A percentile compares a stretch with the other conserved stretches of the same genome.
phyloP scores from a whole-genome alignment of 768 basidiomycete genomes.

The Pisolithus marmoratus region DNA sequence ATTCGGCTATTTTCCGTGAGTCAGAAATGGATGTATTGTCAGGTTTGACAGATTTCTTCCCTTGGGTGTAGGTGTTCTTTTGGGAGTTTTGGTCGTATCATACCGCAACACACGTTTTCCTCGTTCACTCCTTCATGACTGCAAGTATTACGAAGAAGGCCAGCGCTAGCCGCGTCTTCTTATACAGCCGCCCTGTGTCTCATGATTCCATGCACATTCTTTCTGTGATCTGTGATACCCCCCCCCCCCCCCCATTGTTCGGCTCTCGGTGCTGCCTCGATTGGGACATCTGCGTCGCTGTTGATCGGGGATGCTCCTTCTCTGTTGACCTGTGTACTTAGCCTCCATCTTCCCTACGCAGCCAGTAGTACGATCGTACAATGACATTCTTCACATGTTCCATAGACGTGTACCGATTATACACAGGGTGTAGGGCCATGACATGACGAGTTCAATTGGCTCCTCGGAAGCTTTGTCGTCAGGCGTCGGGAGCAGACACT shows the following conservation, averaged over 20 bases:
- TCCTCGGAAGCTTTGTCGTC: too few relatives aligned
- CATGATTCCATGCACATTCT: not conserved
- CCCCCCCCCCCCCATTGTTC: not conserved
- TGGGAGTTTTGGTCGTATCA: not conserved
- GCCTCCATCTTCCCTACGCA: not conserved
- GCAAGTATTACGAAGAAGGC: not conserved
- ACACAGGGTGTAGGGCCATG: not conserved
- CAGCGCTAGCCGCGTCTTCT: not conserved
- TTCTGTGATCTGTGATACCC: not conserved
- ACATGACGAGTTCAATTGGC: too few relatives aligned
- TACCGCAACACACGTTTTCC: not conserved
- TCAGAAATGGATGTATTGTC: not conserved
- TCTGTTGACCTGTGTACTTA: not conserved
- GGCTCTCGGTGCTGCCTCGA: not conserved
- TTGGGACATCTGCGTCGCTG: not conserved
- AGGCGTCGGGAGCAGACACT: too few relatives aligned
- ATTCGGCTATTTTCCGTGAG: constrained; percentile 4
- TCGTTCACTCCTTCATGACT: not conserved
- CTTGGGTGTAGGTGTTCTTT: not conserved
- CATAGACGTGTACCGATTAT: not conserved
- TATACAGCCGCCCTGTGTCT: not conserved
- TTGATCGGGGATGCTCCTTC: not conserved
- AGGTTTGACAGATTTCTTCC: not conserved
- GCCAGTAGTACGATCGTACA: not conserved
- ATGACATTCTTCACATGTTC: not conserved